A percentile compares a stretch with the other conserved stretches of the same genome.
Evolutionary conservation across 1,284 basidiomycete species (phyloP).

Genomic region (Lentinula novae-zelandiae): DNA sequence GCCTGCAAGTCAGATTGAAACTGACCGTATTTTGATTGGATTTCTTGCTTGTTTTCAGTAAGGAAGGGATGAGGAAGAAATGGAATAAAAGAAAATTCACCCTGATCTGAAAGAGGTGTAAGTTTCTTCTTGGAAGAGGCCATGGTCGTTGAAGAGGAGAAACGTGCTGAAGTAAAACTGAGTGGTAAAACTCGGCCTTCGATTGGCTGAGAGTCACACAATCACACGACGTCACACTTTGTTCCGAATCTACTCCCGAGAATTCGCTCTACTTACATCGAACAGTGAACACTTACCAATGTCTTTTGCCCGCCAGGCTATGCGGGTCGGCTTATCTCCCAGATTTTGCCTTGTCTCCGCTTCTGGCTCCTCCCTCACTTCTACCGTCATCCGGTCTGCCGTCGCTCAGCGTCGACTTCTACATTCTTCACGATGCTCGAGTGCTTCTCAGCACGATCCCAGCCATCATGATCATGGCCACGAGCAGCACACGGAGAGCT

Average conservation of each 20-base stretch:
- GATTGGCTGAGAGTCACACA: slow-evolving; percentile 48
- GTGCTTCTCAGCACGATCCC: slow-evolving; percentile 26
- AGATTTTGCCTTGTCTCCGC: slow-evolving; percentile 1
- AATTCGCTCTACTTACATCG: slow-evolving; percentile 19
- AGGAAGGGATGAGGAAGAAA: slow-evolving; percentile 19
- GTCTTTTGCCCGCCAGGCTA: slow-evolving; percentile 38
- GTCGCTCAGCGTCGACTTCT: slow-evolving; percentile 45
- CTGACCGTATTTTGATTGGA: slow-evolving; percentile 72
- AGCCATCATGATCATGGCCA: not conserved
- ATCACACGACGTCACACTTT: slow-evolving; percentile 17
- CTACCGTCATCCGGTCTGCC: slow-evolving; percentile 28
- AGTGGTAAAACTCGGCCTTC: slow-evolving; percentile 20
- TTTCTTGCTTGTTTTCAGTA: slow-evolving; percentile 59
- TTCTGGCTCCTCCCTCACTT: slow-evolving; percentile 1
- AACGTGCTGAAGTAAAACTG: slow-evolving; percentile 29
- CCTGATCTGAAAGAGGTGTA: slow-evolving; percentile 61
- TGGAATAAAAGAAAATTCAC: slow-evolving; percentile 34
- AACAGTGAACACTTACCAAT: slow-evolving; percentile 35
- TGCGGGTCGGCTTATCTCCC: slow-evolving; percentile 7
- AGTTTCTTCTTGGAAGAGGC: slow-evolving; percentile 50
- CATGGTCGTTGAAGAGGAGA: slow-evolving; percentile 27
- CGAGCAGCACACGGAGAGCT: slow-evolving; percentile 27
- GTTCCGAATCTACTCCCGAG: slow-evolving; percentile 18
- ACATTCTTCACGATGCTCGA: slow-evolving; percentile 34
- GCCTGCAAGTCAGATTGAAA: slow-evolving; percentile 83